A percentile compares a stretch with the other conserved stretches of the same genome.
Evolutionary conservation across 106 monocot genomes (phyloP).

Genomic region (Chionographis japonica): DNA sequence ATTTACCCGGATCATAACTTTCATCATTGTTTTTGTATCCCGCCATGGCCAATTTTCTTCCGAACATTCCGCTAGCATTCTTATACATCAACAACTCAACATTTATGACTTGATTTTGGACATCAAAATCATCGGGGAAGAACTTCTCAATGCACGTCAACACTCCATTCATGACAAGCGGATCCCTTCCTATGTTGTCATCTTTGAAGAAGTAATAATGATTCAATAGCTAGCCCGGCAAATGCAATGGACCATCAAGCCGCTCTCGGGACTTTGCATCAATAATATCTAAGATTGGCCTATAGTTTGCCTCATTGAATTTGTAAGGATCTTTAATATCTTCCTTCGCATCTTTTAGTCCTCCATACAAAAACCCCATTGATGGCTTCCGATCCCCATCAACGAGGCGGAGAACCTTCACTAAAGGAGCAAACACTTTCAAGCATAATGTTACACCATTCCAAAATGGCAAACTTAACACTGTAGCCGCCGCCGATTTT

Average conservation of each 20-base stretch:
- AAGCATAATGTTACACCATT: background rate
- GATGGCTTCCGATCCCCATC: background rate
- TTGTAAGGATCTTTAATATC: background rate
- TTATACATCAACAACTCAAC: background rate
- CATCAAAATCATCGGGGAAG: background rate
- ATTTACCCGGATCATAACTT: background rate
- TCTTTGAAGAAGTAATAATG: background rate
- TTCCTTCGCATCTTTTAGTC: background rate
- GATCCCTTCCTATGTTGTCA: background rate
- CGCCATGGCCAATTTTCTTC: background rate
- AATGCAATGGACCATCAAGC: too few relatives aligned
- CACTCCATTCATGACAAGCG: background rate
- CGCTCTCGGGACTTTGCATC: background rate
- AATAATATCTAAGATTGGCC: background rate
- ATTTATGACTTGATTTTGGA: background rate
- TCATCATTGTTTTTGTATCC: background rate
- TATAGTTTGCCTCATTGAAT: background rate
- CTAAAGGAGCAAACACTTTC: background rate
- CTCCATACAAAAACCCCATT: constrained; percentile 1
- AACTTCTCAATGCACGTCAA: background rate
- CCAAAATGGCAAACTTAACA: background rate
- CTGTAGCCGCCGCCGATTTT: too few relatives aligned
- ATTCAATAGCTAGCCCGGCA: too few relatives aligned
- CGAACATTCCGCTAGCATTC: too few relatives aligned
- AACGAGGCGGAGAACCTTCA: background rate